Conservation (phyloP, 2,329 filamentous ascomycete genomes). For the Graphiopsis chlorocephala region DNA sequence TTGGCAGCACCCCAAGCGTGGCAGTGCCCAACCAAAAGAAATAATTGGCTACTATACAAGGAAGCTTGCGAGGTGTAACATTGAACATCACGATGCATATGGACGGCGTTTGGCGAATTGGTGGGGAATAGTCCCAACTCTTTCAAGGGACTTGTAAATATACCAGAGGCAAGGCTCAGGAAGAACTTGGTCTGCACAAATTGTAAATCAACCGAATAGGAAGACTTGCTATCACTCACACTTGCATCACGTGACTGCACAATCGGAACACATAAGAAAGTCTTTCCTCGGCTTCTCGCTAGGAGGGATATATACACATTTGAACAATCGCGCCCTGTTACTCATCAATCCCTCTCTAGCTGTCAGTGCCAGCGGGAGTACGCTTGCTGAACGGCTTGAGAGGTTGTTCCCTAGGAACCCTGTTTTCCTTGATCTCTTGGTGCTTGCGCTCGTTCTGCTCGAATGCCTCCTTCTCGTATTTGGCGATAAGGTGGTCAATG, state of each 20-base stretch:
- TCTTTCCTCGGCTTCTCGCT: conserved; percentile 11
- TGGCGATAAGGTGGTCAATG: conserved; percentile 58
- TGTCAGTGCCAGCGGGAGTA: conserved; percentile 21
- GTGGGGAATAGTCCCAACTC: neutral
- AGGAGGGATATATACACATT: conserved; percentile 13
- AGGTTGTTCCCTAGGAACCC: conserved; percentile 34
- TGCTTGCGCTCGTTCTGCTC: conserved; percentile 58
- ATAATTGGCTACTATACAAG: neutral
- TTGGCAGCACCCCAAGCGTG: conserved; percentile 7
- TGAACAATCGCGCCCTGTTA: conserved; percentile 12
- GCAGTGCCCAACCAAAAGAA: neutral
- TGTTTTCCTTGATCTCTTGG: conserved; percentile 39
- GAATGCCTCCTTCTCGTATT: conserved; percentile 59
- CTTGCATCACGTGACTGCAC: neutral
- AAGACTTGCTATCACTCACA: neutral
- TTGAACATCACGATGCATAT: conserved; percentile 6
- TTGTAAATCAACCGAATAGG: neutral
- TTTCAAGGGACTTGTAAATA: conserved; percentile 2
- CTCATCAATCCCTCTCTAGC: conserved; percentile 2
- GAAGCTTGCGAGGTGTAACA: neutral
- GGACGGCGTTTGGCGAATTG: conserved; percentile 16
- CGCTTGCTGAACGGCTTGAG: conserved; percentile 26
- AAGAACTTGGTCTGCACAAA: neutral
- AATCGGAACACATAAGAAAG: conserved; percentile 1
- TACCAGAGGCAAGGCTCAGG: neutral